Percentiles rank a stretch among this genome's conserved stretches.
Conservation (phyloP, 2,329 filamentous ascomycete genomes). For the Ophiostoma sp. region DNA sequence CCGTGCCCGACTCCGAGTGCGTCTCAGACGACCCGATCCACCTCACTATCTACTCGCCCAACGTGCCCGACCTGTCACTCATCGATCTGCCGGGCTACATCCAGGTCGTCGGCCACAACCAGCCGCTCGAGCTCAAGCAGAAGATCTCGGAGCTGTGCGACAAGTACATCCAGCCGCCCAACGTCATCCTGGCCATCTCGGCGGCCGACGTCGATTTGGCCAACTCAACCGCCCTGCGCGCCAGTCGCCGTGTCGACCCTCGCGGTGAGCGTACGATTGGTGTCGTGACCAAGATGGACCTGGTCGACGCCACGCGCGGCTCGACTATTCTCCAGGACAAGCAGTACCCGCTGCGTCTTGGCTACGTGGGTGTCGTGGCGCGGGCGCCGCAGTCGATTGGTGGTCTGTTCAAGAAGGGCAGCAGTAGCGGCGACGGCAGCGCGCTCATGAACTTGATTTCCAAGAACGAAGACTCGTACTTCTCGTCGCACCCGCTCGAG, state of each 20-base stretch:
- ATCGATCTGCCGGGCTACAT: slow-evolving; percentile 98
- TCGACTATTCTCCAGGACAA: slow-evolving; percentile 77
- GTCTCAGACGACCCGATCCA: slow-evolving; percentile 97
- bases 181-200: slow-evolving; percentile 95
- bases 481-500: slow-evolving; percentile 76
- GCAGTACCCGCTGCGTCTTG: slow-evolving; percentile 92
- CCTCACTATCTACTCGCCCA: slow-evolving; percentile 89
- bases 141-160: slow-evolving; percentile 96
- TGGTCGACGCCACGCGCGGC: slow-evolving; percentile 82
- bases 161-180: slow-evolving; percentile 95
- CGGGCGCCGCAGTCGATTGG: slow-evolving; percentile 63
- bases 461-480: slow-evolving; percentile 86
- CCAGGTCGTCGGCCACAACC: slow-evolving; percentile 87
- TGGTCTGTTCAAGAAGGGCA: slow-evolving; percentile 80
- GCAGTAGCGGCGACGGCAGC: slow-evolving; percentile 52
- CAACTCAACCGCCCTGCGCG: slow-evolving; percentile 88
- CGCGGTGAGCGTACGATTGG: slow-evolving; percentile 95
- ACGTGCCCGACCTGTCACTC: slow-evolving; percentile 90
- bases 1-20: slow-evolving; percentile 86
- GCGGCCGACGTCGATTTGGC: slow-evolving; percentile 96
- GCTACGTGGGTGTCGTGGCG: slow-evolving; percentile 93
- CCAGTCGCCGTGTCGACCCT: slow-evolving; percentile 88
- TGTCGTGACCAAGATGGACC: slow-evolving; percentile 99
- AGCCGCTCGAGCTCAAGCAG: slow-evolving; percentile 87
- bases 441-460: slow-evolving; percentile 72